Percentiles rank a stretch among this genome's conserved stretches.
These are phyloP conservation scores for Lepidopterella palustris DNA, from an alignment of 495 filamentous ascomycete genomes.

Conservation along the genomic window DNA sequence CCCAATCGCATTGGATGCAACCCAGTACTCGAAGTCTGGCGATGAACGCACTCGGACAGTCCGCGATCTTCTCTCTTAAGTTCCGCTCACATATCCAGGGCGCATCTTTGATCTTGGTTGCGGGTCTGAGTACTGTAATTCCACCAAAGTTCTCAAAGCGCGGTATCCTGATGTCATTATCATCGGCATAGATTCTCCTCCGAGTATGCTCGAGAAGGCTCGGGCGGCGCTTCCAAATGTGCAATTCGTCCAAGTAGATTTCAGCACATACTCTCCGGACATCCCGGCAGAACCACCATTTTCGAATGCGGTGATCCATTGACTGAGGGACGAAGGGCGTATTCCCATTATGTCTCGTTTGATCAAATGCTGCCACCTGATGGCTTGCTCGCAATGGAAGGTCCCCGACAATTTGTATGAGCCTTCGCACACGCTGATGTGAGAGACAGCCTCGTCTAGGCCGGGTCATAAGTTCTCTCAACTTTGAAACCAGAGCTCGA, in stretches of 20 bases:
- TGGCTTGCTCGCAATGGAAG: constrained; percentile 48
- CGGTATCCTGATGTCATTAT: constrained; percentile 43
- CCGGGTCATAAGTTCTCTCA: constrained; percentile 38
- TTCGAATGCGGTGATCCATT: constrained; percentile 52
- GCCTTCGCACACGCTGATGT: constrained; percentile 46
- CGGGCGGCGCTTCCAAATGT: constrained; percentile 9
- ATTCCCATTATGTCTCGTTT: constrained; percentile 41
- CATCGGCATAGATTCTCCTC: constrained; percentile 47
- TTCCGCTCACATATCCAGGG: constrained; percentile 24
- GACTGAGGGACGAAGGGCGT: constrained; percentile 41
- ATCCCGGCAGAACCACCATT: constrained; percentile 42
- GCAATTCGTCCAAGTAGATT: constrained; percentile 12
- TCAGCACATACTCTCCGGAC: constrained; percentile 38
- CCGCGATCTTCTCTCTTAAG: constrained; percentile 42
- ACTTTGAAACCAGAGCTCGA: constrained; percentile 39
- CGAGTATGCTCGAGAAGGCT: constrained; percentile 48
- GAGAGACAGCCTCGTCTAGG: constrained; percentile 37
- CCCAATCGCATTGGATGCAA: constrained; percentile 44
- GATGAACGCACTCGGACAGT: constrained; percentile 43
- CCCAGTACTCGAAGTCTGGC: constrained; percentile 46
- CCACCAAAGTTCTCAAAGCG: constrained; percentile 41
- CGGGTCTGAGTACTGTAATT: constrained; percentile 51
- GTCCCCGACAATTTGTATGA: constrained; percentile 49
- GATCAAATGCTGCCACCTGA: constrained; percentile 38
- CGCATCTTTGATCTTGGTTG: constrained; percentile 50